Evolutionary conservation across 2,329 filamentous ascomycete species (phyloP).

Genomic region (Botrytis paeoniae): DNA sequence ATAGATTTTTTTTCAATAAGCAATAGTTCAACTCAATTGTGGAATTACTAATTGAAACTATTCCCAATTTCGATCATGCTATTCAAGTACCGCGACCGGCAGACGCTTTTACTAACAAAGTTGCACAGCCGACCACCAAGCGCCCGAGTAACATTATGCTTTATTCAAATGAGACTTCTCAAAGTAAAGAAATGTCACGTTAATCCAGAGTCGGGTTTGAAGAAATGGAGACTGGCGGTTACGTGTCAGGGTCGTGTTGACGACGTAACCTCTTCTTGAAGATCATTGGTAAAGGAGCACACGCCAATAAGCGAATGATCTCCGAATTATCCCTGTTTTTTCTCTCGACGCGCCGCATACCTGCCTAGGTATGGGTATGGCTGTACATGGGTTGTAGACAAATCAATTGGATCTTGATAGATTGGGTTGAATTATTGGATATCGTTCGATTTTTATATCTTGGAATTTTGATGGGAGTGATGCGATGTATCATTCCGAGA

Average conservation of each 20-base stretch:
- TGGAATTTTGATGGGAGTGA: background rate
- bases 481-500: slow-evolving; percentile 21
- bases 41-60: background rate
- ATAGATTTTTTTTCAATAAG: background rate
- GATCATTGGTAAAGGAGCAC: slow-evolving; percentile 29
- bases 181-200: background rate
- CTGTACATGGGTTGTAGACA: slow-evolving; percentile 19
- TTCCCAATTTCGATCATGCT: background rate
- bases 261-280: slow-evolving; percentile 18
- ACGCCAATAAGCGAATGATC: slow-evolving; percentile 27
- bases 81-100: slow-evolving; percentile 25
- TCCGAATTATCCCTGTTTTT: slow-evolving; percentile 5
- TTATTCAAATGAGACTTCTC: slow-evolving; percentile 3
- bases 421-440: slow-evolving; percentile 8
- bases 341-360: slow-evolving; percentile 32
- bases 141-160: slow-evolving; percentile 18
- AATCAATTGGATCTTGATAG: background rate
- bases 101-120: slow-evolving; percentile 23
- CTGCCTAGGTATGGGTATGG: slow-evolving; percentile 12
- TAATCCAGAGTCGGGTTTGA: background rate
- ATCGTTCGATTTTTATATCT: background rate
- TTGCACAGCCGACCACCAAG: slow-evolving; percentile 34
- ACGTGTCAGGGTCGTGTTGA: slow-evolving; percentile 36
- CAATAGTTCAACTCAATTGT: slow-evolving; percentile 9
- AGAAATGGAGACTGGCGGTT: slow-evolving; percentile 26